Conservation (phyloP, 805 yeast species). For the Yarrowia sp. region DNA sequence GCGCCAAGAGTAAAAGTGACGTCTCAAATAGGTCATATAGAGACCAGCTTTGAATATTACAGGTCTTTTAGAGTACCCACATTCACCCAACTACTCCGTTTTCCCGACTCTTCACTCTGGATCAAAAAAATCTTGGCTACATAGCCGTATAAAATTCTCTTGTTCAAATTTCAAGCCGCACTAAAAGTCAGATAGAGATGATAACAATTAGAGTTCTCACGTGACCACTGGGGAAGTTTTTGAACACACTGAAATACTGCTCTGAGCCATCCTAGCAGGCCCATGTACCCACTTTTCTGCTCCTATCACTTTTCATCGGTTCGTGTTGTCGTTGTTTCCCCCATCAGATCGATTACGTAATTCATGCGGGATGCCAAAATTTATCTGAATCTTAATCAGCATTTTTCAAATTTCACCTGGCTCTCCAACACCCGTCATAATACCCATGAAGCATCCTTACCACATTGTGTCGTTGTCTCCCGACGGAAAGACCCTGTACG, state of each 20-base stretch:
- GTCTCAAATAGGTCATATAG: no score
- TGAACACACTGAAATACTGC: background rate
- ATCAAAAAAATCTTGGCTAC: background rate
- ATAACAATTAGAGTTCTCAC: conserved; percentile 27
- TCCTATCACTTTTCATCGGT: no score
- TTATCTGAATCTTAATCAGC: conserved; percentile 26
- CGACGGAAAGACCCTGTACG: conserved; percentile 33
- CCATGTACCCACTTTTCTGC: background rate
- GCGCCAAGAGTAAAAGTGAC: background rate
- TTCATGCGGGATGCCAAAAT: conserved; percentile 20
- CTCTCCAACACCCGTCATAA: background rate
- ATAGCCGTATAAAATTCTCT: background rate
- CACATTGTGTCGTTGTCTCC: conserved; percentile 28
- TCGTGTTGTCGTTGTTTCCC: no score
- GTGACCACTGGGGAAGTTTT: conserved; percentile 4
- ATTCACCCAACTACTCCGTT: no score
- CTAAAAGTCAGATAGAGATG: conserved; percentile 34
- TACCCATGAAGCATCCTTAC: conserved; percentile 38
- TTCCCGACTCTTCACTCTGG: no score
- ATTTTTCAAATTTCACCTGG: background rate
- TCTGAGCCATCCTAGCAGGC: background rate
- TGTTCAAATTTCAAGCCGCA: conserved; percentile 18
- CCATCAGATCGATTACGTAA: conserved; percentile 13
- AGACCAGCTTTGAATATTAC: no score
- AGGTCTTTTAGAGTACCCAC: no score